Evolutionary conservation across 1,139 yeast species (phyloP), one percentile per base, ranked within the genome.

Genomic region (Candida frijolesensis): DNA sequence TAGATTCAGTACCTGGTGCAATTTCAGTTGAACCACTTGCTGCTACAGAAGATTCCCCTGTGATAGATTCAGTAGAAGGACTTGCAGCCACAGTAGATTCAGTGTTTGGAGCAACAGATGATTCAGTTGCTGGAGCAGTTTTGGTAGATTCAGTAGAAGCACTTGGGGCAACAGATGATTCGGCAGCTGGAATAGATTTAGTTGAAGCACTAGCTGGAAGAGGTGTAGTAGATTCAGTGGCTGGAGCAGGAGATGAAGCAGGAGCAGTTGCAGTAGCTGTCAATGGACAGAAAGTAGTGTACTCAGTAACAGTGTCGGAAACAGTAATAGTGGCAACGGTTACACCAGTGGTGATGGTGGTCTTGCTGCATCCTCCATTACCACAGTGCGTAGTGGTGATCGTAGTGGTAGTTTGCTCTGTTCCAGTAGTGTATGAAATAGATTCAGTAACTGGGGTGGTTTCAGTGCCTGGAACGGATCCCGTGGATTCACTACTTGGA

Each of bases 331-430:
- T 71, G 52, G 67, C 58, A 9, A 25, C 8, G 7, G 29, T 25
- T 35, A 57, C 51, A 46, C 62, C 56, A 41, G 62, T 59, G 40
- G 68, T 71, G 46, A 58, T 60, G 4, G 70, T 64, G 38, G 59
- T 56, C 32, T 60, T 57, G 35, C 64, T 45, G 55, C 79, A 75
- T 27, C 51, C 61, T 62, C 57, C 43, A 47, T 53, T 59, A 50
- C 54, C 42, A 61, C 68, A 63, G n/a, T 61, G 53, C 53, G 66
- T 56, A 50, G 60, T 49, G 49, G 65, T 58, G 52, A 57, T 45
- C 50, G 56, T 53, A 51, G 63, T 51, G 48, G 62, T 52, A 15
- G 60, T 55, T 43, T 51, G 53, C 34, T 39, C 22, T 2, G 27
- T n/a, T 11, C 30, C 11, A 14, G 10, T 34, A 9, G 37, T 34